These are phyloP conservation scores for Porodaedalea pini DNA, from an alignment of 1,284 basidiomycete genomes.

Conservation along the genomic window DNA sequence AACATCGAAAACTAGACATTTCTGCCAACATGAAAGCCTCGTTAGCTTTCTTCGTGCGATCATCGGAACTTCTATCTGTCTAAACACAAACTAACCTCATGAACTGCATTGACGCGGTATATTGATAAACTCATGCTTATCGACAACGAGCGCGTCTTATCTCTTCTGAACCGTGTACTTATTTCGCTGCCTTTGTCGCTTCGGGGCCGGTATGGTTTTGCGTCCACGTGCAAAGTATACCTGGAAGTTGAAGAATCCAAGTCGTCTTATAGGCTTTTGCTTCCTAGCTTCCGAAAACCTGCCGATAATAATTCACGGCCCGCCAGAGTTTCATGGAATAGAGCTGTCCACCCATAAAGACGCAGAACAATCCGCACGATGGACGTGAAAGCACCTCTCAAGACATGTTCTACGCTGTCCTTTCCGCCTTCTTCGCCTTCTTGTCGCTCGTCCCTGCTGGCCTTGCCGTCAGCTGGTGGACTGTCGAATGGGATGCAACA, in stretches of 20 bases:
- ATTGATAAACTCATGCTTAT: not conserved
- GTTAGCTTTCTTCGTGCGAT: too few species aligned
- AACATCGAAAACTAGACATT: conserved; percentile 15
- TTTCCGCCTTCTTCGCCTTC: not conserved
- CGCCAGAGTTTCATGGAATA: not conserved
- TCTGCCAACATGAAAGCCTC: not conserved
- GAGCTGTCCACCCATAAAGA: not conserved
- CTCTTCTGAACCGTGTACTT: too few species aligned
- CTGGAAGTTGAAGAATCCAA: not conserved
- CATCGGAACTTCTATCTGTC: too few species aligned
- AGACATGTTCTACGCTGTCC: not conserved
- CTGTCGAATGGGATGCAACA: conserved; percentile 25
- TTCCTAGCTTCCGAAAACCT: not conserved
- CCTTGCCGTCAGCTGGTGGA: conserved; percentile 21
- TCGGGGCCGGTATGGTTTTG: not conserved
- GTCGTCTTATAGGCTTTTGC: too few species aligned
- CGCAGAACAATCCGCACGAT: too few species aligned
- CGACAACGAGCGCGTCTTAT: not conserved
- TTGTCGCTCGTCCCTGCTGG: not conserved
- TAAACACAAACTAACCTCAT: not conserved
- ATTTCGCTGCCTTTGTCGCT: not conserved
- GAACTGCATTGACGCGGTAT: not conserved
- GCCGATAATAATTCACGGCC: not conserved
- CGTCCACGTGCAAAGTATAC: not conserved
- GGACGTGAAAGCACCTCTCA: not conserved